Conservation (phyloP, 148 eudicot genomes). For the Silene conica region DNA sequence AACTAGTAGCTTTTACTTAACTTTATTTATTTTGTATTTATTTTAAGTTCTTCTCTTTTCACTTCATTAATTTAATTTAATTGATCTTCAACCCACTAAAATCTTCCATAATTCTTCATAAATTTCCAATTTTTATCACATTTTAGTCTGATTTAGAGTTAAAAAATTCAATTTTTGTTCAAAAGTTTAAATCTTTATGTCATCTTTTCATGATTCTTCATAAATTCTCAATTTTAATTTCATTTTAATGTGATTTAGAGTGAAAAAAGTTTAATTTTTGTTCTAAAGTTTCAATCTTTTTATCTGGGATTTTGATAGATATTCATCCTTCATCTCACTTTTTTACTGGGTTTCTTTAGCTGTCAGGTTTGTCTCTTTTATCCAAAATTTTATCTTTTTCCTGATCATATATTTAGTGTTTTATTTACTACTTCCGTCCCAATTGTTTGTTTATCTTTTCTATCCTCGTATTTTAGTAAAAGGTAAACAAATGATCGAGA, state of each 20-base stretch:
- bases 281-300: constrained; percentile 8
- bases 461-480: not conserved
- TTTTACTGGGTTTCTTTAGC: not conserved
- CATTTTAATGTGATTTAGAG: not conserved
- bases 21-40: not conserved
- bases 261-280: not conserved
- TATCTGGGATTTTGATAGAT: constrained; percentile 1
- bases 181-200: constrained; percentile 7
- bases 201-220: not conserved
- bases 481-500: not conserved
- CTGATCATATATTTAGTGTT: not conserved
- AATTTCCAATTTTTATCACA: not conserved
- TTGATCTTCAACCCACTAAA: not conserved
- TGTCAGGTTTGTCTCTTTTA: constrained; percentile 19
- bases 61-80: not conserved
- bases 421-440: not conserved
- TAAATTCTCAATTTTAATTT: constrained; percentile 3
- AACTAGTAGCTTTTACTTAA: not conserved
- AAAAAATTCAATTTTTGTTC: not conserved
- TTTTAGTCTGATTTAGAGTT: not conserved
- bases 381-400: not conserved
- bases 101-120: not conserved
- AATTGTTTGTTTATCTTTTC: not conserved
- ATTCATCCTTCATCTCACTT: constrained; percentile 6
- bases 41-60: not conserved